Percentiles rank a stretch among this genome's conserved stretches.
These are phyloP conservation scores for Tolypocladium endophyticum DNA, from an alignment of 2,329 filamentous ascomycete genomes.

Conservation along the genomic window DNA sequence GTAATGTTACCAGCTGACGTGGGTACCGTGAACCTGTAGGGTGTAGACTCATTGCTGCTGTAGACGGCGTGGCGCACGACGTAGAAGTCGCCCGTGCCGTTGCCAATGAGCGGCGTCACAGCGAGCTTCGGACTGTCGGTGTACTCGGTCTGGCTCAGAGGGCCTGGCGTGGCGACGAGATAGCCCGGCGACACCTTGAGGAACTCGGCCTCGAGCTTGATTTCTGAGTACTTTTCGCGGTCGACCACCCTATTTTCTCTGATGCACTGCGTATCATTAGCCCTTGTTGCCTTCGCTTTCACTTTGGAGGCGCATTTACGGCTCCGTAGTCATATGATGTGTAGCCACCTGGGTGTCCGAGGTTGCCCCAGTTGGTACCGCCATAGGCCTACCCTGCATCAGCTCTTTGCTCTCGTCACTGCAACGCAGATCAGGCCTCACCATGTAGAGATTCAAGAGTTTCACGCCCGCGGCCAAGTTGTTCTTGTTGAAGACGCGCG, in stretches of 20 bases:
- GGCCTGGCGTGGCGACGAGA: conserved; percentile 45
- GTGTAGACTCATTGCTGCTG: conserved; percentile 41
- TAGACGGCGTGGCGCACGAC: conserved; percentile 58
- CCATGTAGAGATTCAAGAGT: conserved; percentile 69
- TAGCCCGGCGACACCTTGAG: conserved; percentile 62
- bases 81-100: conserved; percentile 49
- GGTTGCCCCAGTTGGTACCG: conserved; percentile 76
- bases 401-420: background rate
- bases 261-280: conserved; percentile 29
- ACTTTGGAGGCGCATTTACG: conserved; percentile 11
- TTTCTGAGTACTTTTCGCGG: conserved; percentile 69
- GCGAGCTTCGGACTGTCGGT: conserved; percentile 41
- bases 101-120: conserved; percentile 50
- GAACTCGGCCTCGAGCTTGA: conserved; percentile 69
- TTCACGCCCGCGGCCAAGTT: conserved; percentile 54
- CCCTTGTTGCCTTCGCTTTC: background rate
- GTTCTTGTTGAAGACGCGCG: conserved; percentile 73
- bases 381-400: conserved; percentile 44
- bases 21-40: conserved; percentile 53
- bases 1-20: conserved; percentile 47
- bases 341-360: conserved; percentile 58
- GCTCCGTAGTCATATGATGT: conserved; percentile 47
- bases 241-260: conserved; percentile 57
- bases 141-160: conserved; percentile 38
- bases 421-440: conserved; percentile 12